A percentile compares a stretch with the other conserved stretches of the same genome.
phyloP scores from a whole-genome alignment of 2,329 filamentous ascomycete genomes.

The Colletotrichum limetticola region DNA sequence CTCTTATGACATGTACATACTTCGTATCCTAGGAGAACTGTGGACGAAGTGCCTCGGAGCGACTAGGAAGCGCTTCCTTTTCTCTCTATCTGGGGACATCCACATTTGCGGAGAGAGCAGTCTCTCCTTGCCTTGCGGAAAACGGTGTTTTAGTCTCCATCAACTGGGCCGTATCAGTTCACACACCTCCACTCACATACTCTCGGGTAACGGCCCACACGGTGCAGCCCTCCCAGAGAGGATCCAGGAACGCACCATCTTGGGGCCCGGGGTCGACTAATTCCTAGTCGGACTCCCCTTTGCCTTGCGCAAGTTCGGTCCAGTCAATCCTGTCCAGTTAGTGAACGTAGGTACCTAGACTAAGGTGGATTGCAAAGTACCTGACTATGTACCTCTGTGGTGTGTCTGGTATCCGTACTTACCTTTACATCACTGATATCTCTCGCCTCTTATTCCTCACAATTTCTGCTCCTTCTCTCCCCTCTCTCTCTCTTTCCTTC shows the following conservation, averaged over 20 bases:
- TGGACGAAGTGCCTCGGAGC: not conserved
- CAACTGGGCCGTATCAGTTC: slow-evolving; percentile 10
- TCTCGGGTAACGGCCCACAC: not conserved
- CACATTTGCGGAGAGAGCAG: not conserved
- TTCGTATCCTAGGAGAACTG: not conserved
- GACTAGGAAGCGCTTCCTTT: not conserved
- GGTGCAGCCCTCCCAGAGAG: not conserved
- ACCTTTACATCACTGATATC: slow-evolving; percentile 20
- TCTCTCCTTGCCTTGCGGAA: slow-evolving; percentile 5
- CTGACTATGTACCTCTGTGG: not conserved
- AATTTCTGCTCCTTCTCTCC: not conserved
- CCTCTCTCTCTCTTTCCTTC: not conserved
- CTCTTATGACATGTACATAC: not conserved
- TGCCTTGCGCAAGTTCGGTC: not conserved
- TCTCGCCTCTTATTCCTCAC: slow-evolving; percentile 2
- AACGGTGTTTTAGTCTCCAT: slow-evolving; percentile 20
- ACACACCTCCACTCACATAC: slow-evolving; percentile 8
- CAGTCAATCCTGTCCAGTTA: not conserved
- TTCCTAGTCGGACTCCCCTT: not conserved
- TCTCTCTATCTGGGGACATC: slow-evolving; percentile 13
- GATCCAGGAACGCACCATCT: not conserved
- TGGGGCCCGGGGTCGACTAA: not conserved
- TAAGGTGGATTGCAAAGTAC: not conserved
- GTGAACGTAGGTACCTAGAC: too few species aligned
- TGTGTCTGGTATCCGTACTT: slow-evolving; percentile 1